Evolutionary conservation across 805 yeast genomes (phyloP).

Genomic region (Starmerella asiatica): DNA sequence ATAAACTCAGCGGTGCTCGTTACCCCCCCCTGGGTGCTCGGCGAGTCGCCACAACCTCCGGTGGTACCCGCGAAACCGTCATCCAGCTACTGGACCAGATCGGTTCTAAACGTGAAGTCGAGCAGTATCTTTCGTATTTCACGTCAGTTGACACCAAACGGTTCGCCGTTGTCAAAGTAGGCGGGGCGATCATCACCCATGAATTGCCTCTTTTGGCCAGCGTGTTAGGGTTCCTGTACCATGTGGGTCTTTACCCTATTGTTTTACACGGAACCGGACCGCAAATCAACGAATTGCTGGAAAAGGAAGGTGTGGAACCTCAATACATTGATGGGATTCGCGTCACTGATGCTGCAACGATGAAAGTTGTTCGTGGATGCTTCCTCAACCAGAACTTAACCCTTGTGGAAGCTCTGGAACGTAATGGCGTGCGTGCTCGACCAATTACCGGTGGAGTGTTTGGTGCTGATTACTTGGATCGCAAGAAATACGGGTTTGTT

Average conservation of each 20-base stretch:
- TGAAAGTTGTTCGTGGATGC: conserved; percentile 91
- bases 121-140: conserved; percentile 90
- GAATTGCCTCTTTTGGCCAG: conserved; percentile 88
- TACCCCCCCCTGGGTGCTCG: neutral
- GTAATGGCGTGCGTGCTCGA: conserved; percentile 94
- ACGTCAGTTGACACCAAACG: conserved; percentile 85
- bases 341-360: conserved; percentile 85
- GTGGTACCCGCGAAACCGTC: conserved; percentile 74
- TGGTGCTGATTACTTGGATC: conserved; percentile 79
- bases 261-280: conserved; percentile 99
- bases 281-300: conserved; percentile 87
- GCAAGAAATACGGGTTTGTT: conserved; percentile 81
- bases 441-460: conserved; percentile 98
- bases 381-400: conserved; percentile 91
- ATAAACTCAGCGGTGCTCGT: too few species aligned
- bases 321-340: conserved; percentile 93
- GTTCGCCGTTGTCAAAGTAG: conserved; percentile 96
- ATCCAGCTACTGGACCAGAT: conserved; percentile 89
- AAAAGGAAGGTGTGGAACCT: conserved; percentile 89
- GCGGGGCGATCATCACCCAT: conserved; percentile 97
- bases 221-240: conserved; percentile 88
- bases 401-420: conserved; percentile 88
- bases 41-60: neutral
- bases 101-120: conserved; percentile 95
- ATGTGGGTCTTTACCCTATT: conserved; percentile 92